phyloP scores from a whole-genome alignment of 2,329 filamentous ascomycete species.

The Colletotrichum sp. region DNA sequence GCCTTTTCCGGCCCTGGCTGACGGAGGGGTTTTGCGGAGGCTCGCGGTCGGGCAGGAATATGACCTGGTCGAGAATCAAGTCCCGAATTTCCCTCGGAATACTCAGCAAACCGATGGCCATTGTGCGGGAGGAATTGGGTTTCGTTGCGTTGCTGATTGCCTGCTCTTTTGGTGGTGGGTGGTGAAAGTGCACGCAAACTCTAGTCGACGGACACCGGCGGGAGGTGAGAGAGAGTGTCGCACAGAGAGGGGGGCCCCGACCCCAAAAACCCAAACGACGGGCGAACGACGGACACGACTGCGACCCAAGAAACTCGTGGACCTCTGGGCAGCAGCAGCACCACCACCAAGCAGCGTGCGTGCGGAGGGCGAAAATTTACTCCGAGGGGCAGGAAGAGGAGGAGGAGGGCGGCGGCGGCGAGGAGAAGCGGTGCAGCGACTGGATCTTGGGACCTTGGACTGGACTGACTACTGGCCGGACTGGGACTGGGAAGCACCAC shows the following conservation, averaged over 20 bases:
- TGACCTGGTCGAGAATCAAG: constrained; percentile 18
- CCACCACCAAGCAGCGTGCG: background rate
- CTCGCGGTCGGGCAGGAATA: constrained; percentile 15
- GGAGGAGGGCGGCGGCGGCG: background rate
- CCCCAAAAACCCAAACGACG: background rate
- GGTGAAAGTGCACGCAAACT: background rate
- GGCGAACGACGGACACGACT: background rate
- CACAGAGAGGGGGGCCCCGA: background rate
- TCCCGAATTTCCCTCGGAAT: constrained; percentile 22
- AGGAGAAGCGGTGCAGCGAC: background rate
- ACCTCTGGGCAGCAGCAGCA: background rate
- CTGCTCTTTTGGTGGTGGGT: background rate
- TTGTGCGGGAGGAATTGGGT: background rate
- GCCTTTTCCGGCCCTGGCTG: constrained; percentile 19
- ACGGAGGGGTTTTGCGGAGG: constrained; percentile 5
- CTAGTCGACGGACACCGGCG: background rate
- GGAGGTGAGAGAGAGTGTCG: background rate
- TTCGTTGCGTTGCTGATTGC: background rate
- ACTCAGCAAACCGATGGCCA: constrained; percentile 16
- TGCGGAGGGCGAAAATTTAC: background rate
- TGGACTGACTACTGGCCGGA: background rate
- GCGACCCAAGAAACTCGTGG: background rate
- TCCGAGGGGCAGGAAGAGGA: background rate
- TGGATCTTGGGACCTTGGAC: background rate
- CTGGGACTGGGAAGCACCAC: background rate